Base-by-base conservation (phyloP, 2,329 filamentous ascomycete genomes). In the Alternaria hordeiaustralica region DNA sequence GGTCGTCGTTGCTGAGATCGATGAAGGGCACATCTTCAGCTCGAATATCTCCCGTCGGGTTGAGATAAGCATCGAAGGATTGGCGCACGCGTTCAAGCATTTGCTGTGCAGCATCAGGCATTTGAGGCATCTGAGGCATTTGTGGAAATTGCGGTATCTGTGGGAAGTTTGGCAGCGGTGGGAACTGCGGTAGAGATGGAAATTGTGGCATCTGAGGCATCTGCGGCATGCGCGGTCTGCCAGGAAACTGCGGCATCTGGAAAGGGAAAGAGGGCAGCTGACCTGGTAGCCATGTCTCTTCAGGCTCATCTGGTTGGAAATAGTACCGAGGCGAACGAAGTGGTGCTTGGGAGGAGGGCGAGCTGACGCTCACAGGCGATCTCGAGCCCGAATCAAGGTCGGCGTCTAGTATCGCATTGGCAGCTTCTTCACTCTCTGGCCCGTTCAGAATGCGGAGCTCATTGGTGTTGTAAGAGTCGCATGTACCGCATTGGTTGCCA, bases 401-500 rank as follows among this genome's bases (percentile, higher is more conserved):
- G 20, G 73, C 73, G 15, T 75, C 69, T 25, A 77, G 55, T 36
- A 79, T 65, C 1, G 75, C 75, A 43, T 79, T 77, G 49, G 77
- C 77, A 25, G 71, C 66, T 53, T 78, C 65, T 60, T 79, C 75
- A 63, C 77, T 78, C 45, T 80, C 75, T 12, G 76, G 75, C 2
- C 75, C 79, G 30, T 80, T 81, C 13, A 84, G 72, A 0, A 83
- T 80, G 0, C 82, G 80, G 56, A 84, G 75, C 65, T 85, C 83
- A 54, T 82, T 84, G 10, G 84, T 86, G 64, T 86, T 86, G 78
- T 85, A 86, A 18, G 83, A 83, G 61, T 85, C 84, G 72, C 84
- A 89, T 71, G 86, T 80, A 51, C 84, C 89, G 77, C 96, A 99
- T 80, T 97, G 97, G 49, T 97, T 84, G 0, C 96, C 96, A 5